Base-by-base conservation (phyloP, 441 rosid genomes). In the Capsella rubella region DNA sequence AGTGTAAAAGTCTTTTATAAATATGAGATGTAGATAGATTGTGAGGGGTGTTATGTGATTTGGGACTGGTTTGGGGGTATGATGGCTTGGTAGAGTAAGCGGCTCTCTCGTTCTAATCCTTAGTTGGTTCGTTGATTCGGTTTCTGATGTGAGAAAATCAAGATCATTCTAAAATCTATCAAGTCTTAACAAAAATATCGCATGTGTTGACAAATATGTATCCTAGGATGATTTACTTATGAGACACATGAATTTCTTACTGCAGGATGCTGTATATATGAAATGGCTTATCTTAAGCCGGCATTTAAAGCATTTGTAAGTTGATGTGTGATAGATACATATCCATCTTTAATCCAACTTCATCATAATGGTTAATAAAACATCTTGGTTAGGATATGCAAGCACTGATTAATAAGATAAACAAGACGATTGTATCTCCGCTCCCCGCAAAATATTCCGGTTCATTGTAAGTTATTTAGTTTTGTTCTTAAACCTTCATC, bases 241-340 rank as follows among this genome's bases (percentile, higher is more conserved):
- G 27, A 18, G 54, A 5, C 52, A 55, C 67, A 81, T 71, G 34
- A 82, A 18, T 73, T 77, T 53, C 3, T 57, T 75, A 72, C 78
- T 77, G 64, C 90, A 93, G 98, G 98, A 69, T 93, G 98, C 83
- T 93, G 98, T 82, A 83, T 91, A 65, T 91, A 91, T 83, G 98
- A 93, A 86, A 93, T 93, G 94, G 77, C 91, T 68, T 69, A 90
- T 60, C 92, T 82, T 64, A 91, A 78, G 88, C 91, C 98, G 37
- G 97, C 97, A 71, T 93, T 93, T 79, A 93, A 91, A 82, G 97
- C 98, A 64, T 91, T 93, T 77, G 98, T 93, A 84, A 92, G 97
- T 85, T 77, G 31, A n/a, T 35, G 4, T 43, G 16, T 43, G 8
- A 5, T 25, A 28, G 12, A 43, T 29, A 16, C 8, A 15, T 53